Conservation (phyloP, 108 stramenopile species). For the Craspedostauros australis region DNA sequence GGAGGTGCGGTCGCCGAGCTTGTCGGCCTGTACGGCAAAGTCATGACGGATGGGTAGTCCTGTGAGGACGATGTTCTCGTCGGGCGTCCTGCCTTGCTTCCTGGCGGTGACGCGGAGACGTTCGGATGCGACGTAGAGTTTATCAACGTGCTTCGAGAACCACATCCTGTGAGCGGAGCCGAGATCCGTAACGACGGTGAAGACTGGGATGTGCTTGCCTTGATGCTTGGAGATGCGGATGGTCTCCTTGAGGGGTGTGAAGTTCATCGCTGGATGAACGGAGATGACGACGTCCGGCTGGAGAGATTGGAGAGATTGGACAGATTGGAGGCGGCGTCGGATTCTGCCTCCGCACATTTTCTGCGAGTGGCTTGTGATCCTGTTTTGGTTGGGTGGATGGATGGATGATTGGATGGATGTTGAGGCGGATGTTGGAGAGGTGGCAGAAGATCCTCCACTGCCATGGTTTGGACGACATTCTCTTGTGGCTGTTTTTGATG, state of each 20-base stretch:
- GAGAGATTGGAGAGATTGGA: no score
- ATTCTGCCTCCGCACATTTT: conserved; percentile 57
- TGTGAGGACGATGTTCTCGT: conserved; percentile 76
- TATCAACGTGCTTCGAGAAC: conserved; percentile 84
- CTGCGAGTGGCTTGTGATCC: conserved; percentile 32
- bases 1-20: conserved; percentile 60
- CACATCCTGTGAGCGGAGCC: conserved; percentile 90
- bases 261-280: conserved; percentile 95
- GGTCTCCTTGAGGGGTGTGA: conserved; percentile 58
- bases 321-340: conserved; percentile 41
- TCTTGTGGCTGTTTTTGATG: conserved; percentile 65
- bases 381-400: not conserved
- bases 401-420: conserved; percentile 50
- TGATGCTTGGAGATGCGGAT: conserved; percentile 45
- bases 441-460: conserved; percentile 85
- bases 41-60: conserved; percentile 93
- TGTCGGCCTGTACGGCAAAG: conserved; percentile 59
- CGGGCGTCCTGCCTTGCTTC: conserved; percentile 56
- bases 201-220: conserved; percentile 75
- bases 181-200: conserved; percentile 96
- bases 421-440: conserved; percentile 57
- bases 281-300: conserved; percentile 86
- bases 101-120: conserved; percentile 58
- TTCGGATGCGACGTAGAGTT: conserved; percentile 86
- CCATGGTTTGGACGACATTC: conserved; percentile 73